Conservation (phyloP, 148 eudicot genomes). For the Dysphania ambrosioides region DNA sequence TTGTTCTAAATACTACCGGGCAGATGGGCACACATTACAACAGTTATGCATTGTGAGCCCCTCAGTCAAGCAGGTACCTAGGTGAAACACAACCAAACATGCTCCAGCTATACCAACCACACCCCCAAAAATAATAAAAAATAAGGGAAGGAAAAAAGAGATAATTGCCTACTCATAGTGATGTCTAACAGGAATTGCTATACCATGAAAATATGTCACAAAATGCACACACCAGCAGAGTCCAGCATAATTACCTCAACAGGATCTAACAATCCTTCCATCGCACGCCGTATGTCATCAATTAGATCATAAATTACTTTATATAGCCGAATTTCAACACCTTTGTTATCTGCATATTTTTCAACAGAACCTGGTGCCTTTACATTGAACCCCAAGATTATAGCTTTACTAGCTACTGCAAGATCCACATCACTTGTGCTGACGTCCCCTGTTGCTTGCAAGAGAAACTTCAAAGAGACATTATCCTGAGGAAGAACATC, state of each 20-base stretch:
- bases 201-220: not conserved
- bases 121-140: too few species aligned
- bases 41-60: not conserved
- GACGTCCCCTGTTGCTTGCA: conserved; percentile 92
- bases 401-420: conserved; percentile 78
- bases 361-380: conserved; percentile 75
- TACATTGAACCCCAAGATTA: conserved; percentile 87
- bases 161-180: too few species aligned
- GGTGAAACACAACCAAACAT: too few species aligned
- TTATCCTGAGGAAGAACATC: conserved; percentile 88
- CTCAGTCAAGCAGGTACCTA: too few species aligned
- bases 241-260: conserved; percentile 62
- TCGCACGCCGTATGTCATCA: conserved; percentile 90
- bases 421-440: conserved; percentile 91
- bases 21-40: not conserved
- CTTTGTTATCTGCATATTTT: conserved; percentile 74
- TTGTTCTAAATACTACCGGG: too few species aligned
- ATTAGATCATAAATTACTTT: conserved; percentile 89
- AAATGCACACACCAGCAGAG: not conserved
- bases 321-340: conserved; percentile 74
- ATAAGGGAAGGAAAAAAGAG: too few species aligned
- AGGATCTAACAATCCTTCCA: conserved; percentile 93
- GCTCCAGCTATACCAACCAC: too few species aligned
- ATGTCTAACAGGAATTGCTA: not conserved
- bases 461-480: conserved; percentile 73